Conservation (phyloP, 2,329 filamentous ascomycete species). For the Ceratocystis lukuohia region DNA sequence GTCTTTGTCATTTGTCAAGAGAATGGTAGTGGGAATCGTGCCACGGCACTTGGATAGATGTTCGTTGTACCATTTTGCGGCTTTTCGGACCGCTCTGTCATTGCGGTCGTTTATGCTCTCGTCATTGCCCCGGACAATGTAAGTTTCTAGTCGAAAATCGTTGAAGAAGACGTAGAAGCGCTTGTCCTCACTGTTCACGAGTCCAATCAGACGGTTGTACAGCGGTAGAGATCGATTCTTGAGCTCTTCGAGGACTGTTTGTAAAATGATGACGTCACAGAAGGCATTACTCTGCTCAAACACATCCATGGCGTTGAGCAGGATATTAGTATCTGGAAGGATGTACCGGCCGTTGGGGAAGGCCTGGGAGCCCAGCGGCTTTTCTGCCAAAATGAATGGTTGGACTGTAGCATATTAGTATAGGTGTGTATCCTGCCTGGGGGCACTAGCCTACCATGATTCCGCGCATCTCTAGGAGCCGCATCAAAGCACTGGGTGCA, state of each 20-base stretch:
- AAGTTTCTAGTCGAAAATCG: slow-evolving; percentile 87
- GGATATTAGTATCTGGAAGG: slow-evolving; percentile 88
- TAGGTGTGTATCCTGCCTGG: not conserved
- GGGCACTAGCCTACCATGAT: slow-evolving; percentile 47
- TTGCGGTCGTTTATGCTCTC: slow-evolving; percentile 96
- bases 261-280: slow-evolving; percentile 90
- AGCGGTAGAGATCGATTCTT: slow-evolving; percentile 86
- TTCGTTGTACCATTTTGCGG: slow-evolving; percentile 79
- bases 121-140: slow-evolving; percentile 57
- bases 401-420: slow-evolving; percentile 32
- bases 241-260: slow-evolving; percentile 92
- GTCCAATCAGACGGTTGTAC: slow-evolving; percentile 79
- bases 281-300: slow-evolving; percentile 88
- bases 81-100: slow-evolving; percentile 75
- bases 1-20: slow-evolving; percentile 86
- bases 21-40: slow-evolving; percentile 63
- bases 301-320: slow-evolving; percentile 90
- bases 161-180: slow-evolving; percentile 99
- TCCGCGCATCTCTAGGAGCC: slow-evolving; percentile 66
- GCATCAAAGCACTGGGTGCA: slow-evolving; percentile 62
- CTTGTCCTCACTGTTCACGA: slow-evolving; percentile 94
- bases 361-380: slow-evolving; percentile 66
- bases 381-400: slow-evolving; percentile 79
- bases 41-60: slow-evolving; percentile 57
- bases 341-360: slow-evolving; percentile 87